A percentile compares a stretch with the other conserved stretches of the same genome.
These are phyloP conservation scores for Pleurotus tuoliensis DNA, from an alignment of 768 basidiomycete species.

Conservation along the genomic window DNA sequence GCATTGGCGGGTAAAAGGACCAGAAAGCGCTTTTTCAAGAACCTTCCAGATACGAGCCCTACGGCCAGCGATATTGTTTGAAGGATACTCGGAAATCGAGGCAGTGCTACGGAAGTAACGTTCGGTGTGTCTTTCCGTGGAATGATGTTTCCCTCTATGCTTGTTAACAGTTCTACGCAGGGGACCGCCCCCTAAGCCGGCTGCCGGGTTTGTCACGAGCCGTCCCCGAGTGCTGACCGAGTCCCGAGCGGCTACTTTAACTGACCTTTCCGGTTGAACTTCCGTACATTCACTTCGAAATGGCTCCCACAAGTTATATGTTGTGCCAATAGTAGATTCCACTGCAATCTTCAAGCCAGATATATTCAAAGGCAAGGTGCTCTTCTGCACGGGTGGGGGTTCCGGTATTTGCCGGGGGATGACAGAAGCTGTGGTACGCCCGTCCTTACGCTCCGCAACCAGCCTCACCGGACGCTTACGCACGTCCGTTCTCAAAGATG, in stretches of 20 bases:
- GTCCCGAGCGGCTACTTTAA: neutral
- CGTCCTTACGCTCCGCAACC: neutral
- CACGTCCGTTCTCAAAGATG: constrained; percentile 49
- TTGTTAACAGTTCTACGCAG: too few relatives aligned
- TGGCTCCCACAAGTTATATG: constrained; percentile 40
- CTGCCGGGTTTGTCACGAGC: neutral
- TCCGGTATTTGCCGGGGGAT: constrained; percentile 91
- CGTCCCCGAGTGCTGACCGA: neutral
- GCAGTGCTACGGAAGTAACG: too few relatives aligned
- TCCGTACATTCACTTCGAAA: constrained; percentile 12
- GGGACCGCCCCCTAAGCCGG: neutral
- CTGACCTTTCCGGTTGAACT: neutral
- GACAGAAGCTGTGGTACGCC: constrained; percentile 75
- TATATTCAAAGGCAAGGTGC: constrained; percentile 87
- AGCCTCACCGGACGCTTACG: neutral
- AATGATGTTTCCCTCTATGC: too few relatives aligned
- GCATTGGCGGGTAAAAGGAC: too few relatives aligned
- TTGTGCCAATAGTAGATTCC: constrained; percentile 48
- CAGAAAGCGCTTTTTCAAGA: too few relatives aligned
- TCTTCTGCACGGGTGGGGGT: constrained; percentile 89
- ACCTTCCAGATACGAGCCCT: too few relatives aligned
- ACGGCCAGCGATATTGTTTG: too few relatives aligned
- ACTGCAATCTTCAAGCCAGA: constrained; percentile 67
- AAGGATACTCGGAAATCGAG: too few relatives aligned
- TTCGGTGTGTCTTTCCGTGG: too few relatives aligned